Evolutionary conservation across 352 stramenopile species (phyloP), one percentile per base, ranked within the genome.

Genomic region (Phytophthora pini): DNA sequence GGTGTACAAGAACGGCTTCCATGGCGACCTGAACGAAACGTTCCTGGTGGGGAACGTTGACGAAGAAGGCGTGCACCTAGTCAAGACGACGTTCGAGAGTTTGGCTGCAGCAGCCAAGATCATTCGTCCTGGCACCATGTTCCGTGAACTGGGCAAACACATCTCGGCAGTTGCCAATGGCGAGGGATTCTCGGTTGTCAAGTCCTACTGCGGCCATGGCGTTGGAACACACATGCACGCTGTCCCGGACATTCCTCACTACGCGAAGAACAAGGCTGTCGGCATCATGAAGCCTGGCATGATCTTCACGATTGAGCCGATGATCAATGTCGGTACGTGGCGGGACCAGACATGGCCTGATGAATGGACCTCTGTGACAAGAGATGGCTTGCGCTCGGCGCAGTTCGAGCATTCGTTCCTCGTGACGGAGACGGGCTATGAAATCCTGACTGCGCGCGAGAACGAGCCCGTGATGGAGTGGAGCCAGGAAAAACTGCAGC

Each of bases 231-330:
- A 99, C n/a, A 99, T 99, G 78, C 98, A 99, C 72, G 98, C 89
- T 32, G 80, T 92, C 26, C 98, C 98, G 1, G 99, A 98, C 61
- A 88, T 99, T 6, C 96, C 97, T n/a, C 98, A 99, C 76, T 99
- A 99, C 65, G 84, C 93, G 15, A 99, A 99, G 77, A 99, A 99
- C 71, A 99, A 99, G 73, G 93, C 96, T 17, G 80, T 93, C 38
- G 97, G 97, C 32, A 94, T 98, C 22, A 99, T 99, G 93, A 98
- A 98, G 61, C 87, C 90, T 2, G 97, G 97, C 24, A 95, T 99
- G 80, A 96, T 99, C 41, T 99, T 99, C 80, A 99, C 98, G 0
- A 98, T 99, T 61, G 98, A 99, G 73, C 98, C 98, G 6, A 99
- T 99, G 98, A 99, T 99, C 73, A 99, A 99, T 81, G 74, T 97